Evolutionary conservation across 2,329 filamentous ascomycete genomes (phyloP).

Genomic region (Cytospora piceicola): DNA sequence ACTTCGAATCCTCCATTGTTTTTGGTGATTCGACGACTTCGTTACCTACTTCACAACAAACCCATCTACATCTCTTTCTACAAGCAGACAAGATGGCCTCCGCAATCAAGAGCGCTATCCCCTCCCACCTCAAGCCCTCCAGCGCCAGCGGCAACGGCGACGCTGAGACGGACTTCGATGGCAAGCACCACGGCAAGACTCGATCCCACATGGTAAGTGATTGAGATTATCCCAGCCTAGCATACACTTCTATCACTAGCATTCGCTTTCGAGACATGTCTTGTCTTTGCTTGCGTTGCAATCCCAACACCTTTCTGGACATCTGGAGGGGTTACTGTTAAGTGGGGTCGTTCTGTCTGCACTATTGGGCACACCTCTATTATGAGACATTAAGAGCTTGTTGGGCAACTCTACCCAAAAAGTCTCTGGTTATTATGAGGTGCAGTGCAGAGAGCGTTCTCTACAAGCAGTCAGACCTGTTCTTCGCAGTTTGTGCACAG

Average conservation of each 20-base stretch:
- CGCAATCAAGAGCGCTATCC: constrained; percentile 74
- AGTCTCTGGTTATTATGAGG: not conserved
- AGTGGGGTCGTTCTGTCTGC: not conserved
- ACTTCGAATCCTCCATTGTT: constrained; percentile 6
- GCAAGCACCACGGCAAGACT: constrained; percentile 81
- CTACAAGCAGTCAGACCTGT: not conserved
- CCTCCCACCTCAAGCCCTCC: constrained; percentile 77
- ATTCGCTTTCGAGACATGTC: not conserved
- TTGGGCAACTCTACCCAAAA: not conserved
- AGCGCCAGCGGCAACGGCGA: constrained; percentile 51
- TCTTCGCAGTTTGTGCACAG: not conserved
- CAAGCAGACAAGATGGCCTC: constrained; percentile 64
- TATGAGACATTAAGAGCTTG: not conserved
- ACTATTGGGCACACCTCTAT: not conserved
- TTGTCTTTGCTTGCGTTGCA: not conserved
- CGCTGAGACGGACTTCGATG: constrained; percentile 56
- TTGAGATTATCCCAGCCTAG: not conserved
- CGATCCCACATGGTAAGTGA: constrained; percentile 81
- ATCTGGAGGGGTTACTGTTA: not conserved
- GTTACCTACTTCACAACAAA: not conserved
- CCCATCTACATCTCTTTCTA: constrained; percentile 3
- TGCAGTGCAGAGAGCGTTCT: not conserved
- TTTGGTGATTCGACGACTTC: constrained; percentile 2
- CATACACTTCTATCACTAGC: not conserved
- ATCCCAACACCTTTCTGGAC: not conserved